These are phyloP conservation scores for Solanum pimpinellifolium DNA, from an alignment of 257 asterid genomes.

Conservation along the genomic window DNA sequence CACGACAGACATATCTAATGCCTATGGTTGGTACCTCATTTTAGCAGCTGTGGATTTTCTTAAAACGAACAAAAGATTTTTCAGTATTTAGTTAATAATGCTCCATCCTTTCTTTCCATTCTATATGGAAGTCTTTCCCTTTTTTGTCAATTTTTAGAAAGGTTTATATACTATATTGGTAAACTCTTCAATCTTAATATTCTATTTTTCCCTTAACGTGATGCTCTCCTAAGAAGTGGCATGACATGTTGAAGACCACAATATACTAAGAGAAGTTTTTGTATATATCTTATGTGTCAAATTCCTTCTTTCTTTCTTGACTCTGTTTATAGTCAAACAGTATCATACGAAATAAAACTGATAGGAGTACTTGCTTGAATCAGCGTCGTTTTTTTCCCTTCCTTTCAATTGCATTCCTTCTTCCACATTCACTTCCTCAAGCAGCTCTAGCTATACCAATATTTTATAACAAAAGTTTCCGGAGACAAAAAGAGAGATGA, in stretches of 20 bases:
- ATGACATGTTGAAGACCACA: not conserved
- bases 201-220: not conserved
- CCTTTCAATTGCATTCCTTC: not conserved
- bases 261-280: not conserved
- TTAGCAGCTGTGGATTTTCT: not conserved
- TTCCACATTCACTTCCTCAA: not conserved
- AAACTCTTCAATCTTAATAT: not conserved
- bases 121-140: not conserved
- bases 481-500: not conserved
- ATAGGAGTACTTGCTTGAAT: not conserved
- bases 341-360: not conserved
- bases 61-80: not conserved
- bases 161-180: not conserved
- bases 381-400: not conserved
- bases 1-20: constrained; percentile 83
- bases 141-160: not conserved
- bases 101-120: not conserved
- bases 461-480: not conserved
- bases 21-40: constrained; percentile 50
- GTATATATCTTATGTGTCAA: not conserved
- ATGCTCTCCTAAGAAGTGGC: not conserved
- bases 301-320: not conserved
- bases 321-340: not conserved
- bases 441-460: not conserved
- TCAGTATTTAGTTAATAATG: not conserved